Conservation (phyloP, 2,329 filamentous ascomycete genomes). For the Neofusicoccum kwambonambiense region DNA sequence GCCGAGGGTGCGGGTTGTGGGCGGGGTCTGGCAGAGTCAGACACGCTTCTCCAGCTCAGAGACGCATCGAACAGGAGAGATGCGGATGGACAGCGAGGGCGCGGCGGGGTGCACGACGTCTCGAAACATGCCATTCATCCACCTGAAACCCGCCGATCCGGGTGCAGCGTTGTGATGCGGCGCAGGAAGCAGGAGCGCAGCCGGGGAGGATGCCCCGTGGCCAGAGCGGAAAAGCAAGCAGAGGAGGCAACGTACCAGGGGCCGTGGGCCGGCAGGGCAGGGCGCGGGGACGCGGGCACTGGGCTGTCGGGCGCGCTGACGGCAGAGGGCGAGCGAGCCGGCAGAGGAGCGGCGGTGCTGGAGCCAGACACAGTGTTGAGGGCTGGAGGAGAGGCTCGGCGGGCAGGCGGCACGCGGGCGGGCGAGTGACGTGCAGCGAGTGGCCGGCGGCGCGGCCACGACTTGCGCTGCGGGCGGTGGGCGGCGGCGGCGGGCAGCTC, state of each 20-base stretch:
- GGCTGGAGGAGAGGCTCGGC: not conserved
- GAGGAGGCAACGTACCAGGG: constrained; percentile 7
- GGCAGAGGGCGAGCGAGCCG: not conserved
- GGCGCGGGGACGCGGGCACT: not conserved
- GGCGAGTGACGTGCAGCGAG: not conserved
- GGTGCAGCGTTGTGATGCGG: not conserved
- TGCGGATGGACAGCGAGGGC: not conserved
- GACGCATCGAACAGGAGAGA: not conserved
- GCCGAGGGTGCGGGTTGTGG: not conserved
- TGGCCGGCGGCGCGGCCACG: not conserved
- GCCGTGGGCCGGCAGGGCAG: not conserved
- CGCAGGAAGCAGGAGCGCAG: not conserved
- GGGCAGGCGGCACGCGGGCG: not conserved
- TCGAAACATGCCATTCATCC: not conserved
- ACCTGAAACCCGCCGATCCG: not conserved
- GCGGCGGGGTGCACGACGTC: not conserved
- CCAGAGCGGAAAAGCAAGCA: constrained; percentile 1
- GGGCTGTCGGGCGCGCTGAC: not conserved
- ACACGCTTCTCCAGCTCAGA: not conserved
- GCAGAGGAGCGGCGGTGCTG: not conserved
- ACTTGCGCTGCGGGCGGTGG: not conserved
- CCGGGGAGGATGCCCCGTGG: not conserved
- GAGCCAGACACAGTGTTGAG: not conserved
- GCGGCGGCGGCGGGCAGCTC: not conserved
- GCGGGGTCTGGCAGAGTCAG: not conserved